phyloP scores from a whole-genome alignment of 257 asterid genomes.

The Ligustrum vulgare region DNA sequence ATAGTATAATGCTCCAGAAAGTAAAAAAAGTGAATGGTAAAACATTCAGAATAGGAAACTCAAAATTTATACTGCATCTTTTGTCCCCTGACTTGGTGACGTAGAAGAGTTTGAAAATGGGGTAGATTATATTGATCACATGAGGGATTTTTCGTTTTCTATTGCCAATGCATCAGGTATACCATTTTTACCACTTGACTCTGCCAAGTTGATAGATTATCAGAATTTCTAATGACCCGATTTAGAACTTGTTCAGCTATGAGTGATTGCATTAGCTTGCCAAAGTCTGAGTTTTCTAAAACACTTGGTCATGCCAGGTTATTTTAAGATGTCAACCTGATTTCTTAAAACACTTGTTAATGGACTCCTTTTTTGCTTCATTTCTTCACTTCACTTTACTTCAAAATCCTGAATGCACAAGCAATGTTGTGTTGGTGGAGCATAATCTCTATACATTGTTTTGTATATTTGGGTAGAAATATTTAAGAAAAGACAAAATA shows the following conservation, averaged over 20 bases:
- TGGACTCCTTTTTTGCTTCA: background rate
- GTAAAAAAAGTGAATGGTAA: background rate
- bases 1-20: background rate
- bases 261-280: background rate
- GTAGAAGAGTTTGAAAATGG: background rate
- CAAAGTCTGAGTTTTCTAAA: background rate
- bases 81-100: slow-evolving; percentile 8
- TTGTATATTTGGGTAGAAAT: background rate
- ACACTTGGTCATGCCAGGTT: background rate
- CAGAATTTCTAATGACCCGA: background rate
- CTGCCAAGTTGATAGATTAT: background rate
- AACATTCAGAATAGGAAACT: slow-evolving; percentile 9
- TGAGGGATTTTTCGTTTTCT: background rate
- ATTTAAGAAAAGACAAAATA: background rate
- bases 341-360: background rate
- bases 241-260: background rate
- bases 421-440: background rate
- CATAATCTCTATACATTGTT: background rate
- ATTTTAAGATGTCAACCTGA: background rate
- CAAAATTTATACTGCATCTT: slow-evolving; percentile 9
- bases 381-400: background rate
- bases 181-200: slow-evolving; percentile 5
- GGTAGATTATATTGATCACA: background rate
- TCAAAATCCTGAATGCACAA: background rate
- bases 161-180: slow-evolving; percentile 7